Evolutionary conservation across 495 filamentous ascomycete species (phyloP).

Genomic region (Aspergillus sclerotiicarbonarius): DNA sequence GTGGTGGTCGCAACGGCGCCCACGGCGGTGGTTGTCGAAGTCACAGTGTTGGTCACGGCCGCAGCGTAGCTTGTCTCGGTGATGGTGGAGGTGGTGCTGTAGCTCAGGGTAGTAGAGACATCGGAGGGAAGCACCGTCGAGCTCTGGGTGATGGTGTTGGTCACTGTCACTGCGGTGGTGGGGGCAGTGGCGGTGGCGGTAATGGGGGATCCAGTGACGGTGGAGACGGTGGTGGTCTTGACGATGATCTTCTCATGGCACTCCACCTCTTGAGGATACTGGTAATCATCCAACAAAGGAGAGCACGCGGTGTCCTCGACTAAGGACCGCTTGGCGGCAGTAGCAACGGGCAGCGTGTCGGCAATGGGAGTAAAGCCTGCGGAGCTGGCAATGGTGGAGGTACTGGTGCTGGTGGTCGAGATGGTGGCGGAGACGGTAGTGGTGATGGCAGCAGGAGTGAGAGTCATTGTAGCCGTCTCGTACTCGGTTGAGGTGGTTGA

Average conservation of each 20-base stretch:
- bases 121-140: background rate
- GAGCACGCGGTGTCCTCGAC: background rate
- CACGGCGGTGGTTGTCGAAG: background rate
- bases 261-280: background rate
- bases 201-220: background rate
- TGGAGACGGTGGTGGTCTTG: background rate
- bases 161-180: background rate
- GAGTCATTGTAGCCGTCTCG: background rate
- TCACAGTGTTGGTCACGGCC: background rate
- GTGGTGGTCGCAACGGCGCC: background rate
- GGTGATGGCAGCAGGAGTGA: background rate
- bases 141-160: background rate
- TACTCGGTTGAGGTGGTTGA: background rate
- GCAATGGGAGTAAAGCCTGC: background rate
- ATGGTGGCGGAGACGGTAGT: background rate
- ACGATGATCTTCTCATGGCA: background rate
- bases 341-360: background rate
- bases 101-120: background rate
- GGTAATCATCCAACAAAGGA: background rate
- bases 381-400: background rate
- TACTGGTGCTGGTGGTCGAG: background rate
- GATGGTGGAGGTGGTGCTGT: constrained; percentile 1
- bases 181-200: background rate
- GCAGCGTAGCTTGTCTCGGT: background rate
- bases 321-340: background rate